phyloP scores from a whole-genome alignment of 345 rosid genomes.

The Linum trigynum region DNA sequence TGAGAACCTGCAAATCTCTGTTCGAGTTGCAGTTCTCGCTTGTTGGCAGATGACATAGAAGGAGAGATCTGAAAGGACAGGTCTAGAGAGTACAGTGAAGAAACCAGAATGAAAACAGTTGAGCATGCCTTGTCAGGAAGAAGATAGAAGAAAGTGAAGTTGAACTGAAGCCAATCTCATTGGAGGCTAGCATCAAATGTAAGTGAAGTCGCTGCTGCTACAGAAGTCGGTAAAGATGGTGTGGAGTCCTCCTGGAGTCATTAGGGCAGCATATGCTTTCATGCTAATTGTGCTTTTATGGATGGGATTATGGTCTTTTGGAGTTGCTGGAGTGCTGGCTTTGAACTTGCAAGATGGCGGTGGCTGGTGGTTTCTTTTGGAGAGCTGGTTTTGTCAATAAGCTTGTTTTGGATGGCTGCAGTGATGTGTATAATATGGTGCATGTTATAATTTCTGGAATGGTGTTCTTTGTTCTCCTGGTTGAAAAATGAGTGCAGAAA shows the following conservation, averaged over 20 bases:
- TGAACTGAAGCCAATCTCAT: too few species aligned
- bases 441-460: conserved; percentile 94
- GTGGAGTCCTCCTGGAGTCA: conserved; percentile 85
- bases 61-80: too few species aligned
- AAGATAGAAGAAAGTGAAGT: too few species aligned
- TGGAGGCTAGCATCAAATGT: too few species aligned
- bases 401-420: conserved; percentile 97
- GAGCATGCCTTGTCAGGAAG: too few species aligned
- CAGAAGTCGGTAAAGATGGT: conserved; percentile 78
- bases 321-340: conserved; percentile 89
- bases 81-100: too few species aligned
- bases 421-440: conserved; percentile 83
- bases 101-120: too few species aligned
- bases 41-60: too few species aligned
- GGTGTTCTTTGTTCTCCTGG: conserved; percentile 74
- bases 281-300: conserved; percentile 69
- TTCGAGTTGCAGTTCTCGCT: too few species aligned
- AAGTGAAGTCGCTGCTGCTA: conserved; percentile 80
- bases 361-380: conserved; percentile 98
- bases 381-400: conserved; percentile 93
- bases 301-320: conserved; percentile 90
- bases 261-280: conserved; percentile 64
- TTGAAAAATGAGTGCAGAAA: conserved; percentile 46
- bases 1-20: too few species aligned
- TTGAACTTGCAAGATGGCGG: conserved; percentile 55